Percentiles rank a stretch among this genome's conserved stretches.
Evolutionary conservation across 2,329 filamentous ascomycete genomes (phyloP).

Genomic region (Ceratocystis albifundus): DNA sequence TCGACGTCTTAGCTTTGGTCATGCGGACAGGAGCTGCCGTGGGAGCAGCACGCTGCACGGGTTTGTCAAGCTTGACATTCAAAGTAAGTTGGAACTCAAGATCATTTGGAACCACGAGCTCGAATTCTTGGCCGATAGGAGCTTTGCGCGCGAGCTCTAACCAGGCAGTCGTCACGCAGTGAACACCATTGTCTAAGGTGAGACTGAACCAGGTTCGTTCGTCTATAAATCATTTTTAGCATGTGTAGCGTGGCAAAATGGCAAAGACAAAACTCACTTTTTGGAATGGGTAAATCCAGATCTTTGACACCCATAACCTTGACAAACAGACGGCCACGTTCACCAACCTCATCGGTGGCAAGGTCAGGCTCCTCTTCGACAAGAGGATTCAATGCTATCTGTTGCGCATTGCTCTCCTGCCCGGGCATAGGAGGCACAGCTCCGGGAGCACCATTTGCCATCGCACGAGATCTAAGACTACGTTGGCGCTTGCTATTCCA

Average conservation of each 20-base stretch:
- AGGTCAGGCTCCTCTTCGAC: conserved; percentile 57
- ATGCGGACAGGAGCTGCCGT: conserved; percentile 46
- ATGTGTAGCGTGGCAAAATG: background rate
- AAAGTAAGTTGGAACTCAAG: conserved; percentile 97
- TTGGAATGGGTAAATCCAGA: conserved; percentile 78
- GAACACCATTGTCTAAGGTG: conserved; percentile 93
- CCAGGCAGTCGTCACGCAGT: conserved; percentile 95
- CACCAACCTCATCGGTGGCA: conserved; percentile 62
- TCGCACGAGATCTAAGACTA: conserved; percentile 39
- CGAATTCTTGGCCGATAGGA: conserved; percentile 94
- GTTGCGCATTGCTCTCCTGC: conserved; percentile 61
- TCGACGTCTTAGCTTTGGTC: conserved; percentile 61
- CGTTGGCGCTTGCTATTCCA: conserved; percentile 79
- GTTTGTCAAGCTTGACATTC: conserved; percentile 85
- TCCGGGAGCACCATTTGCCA: conserved; percentile 37
- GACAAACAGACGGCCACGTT: conserved; percentile 85
- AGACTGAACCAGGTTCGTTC: conserved; percentile 91
- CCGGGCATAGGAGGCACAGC: conserved; percentile 75
- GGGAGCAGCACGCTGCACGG: conserved; percentile 45
- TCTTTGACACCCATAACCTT: conserved; percentile 99
- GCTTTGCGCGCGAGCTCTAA: conserved; percentile 83
- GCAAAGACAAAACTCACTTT: conserved; percentile 50
- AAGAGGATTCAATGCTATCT: conserved; percentile 49
- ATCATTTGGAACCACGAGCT: conserved; percentile 91
- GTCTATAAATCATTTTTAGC: conserved; percentile 39